Evolutionary conservation across 1,284 basidiomycete genomes (phyloP).

Genomic region (Bondarzewia mesenterica): DNA sequence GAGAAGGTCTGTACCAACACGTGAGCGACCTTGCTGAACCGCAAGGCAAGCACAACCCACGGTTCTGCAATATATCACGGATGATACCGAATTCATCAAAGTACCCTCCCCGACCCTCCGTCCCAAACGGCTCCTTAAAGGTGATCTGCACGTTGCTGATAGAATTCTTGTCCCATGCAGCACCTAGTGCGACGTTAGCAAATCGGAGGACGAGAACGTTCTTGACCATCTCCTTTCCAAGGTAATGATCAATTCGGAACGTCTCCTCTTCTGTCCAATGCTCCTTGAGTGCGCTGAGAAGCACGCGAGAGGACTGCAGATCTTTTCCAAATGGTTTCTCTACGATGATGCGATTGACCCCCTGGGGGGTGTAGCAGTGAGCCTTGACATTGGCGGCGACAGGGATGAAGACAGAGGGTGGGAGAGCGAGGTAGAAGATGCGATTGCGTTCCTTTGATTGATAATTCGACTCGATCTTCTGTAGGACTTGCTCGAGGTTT

Average conservation of each 20-base stretch:
- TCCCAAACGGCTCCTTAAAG: slow-evolving; percentile 97
- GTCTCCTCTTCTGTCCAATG: slow-evolving; percentile 95
- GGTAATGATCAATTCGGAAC: slow-evolving; percentile 96
- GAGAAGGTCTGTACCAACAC: slow-evolving; percentile 60
- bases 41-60: slow-evolving; percentile 43
- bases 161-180: slow-evolving; percentile 89
- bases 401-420: slow-evolving; percentile 87
- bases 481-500: slow-evolving; percentile 67
- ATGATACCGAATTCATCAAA: slow-evolving; percentile 99
- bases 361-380: slow-evolving; percentile 67
- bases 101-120: slow-evolving; percentile 94
- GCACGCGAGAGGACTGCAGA: slow-evolving; percentile 74
- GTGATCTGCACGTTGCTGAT: slow-evolving; percentile 96
- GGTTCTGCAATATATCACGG: slow-evolving; percentile 93
- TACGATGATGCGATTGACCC: slow-evolving; percentile 85
- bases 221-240: slow-evolving; percentile 99
- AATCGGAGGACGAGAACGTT: slow-evolving; percentile 92
- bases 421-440: slow-evolving; percentile 90
- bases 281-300: slow-evolving; percentile 73
- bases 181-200: slow-evolving; percentile 82
- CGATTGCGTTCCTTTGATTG: slow-evolving; percentile 62
- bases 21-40: background rate
- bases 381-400: slow-evolving; percentile 80
- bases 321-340: slow-evolving; percentile 98
- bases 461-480: slow-evolving; percentile 70